These are phyloP conservation scores for Rhizophora mangle DNA, from an alignment of 345 rosid genomes.

Conservation along the genomic window DNA sequence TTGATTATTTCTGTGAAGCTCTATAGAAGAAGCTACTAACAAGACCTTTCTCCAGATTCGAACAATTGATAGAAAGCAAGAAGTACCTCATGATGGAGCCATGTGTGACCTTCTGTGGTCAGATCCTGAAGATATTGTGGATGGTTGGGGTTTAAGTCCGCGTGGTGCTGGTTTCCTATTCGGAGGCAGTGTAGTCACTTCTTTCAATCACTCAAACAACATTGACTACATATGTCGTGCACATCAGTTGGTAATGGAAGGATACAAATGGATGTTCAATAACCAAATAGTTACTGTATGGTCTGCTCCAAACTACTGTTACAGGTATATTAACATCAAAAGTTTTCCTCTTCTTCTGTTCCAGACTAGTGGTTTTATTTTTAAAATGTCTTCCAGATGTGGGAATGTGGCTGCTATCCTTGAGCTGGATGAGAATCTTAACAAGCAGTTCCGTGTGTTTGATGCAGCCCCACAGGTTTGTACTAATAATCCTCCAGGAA, in stretches of 20 bases:
- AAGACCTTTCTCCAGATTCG: conserved; percentile 57
- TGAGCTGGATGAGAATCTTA: conserved; percentile 81
- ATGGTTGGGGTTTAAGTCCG: conserved; percentile 98
- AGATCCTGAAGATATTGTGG: conserved; percentile 96
- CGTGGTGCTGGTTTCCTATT: conserved; percentile 95
- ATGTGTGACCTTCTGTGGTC: conserved; percentile 99
- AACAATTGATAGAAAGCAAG: conserved; percentile 92
- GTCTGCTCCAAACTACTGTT: conserved; percentile 99
- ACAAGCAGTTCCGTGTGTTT: conserved; percentile 79
- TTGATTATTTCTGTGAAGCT: conserved; percentile 13
- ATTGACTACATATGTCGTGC: conserved; percentile 90
- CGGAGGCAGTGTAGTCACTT: conserved; percentile 83
- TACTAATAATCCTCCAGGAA: neutral
- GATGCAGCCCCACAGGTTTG: conserved; percentile 93
- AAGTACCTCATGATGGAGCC: conserved; percentile 99
- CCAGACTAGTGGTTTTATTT: conserved; percentile 5
- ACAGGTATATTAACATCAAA: conserved; percentile 49
- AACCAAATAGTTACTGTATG: conserved; percentile 94
- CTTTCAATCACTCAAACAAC: conserved; percentile 82
- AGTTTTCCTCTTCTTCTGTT: conserved; percentile 9
- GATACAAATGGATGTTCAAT: conserved; percentile 96
- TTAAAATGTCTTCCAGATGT: conserved; percentile 53
- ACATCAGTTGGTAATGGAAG: conserved; percentile 99
- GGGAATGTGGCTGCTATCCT: conserved; percentile 96
- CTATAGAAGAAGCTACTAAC: conserved; percentile 12